Evolutionary conservation across 345 rosid genomes (phyloP).

Genomic region (Pistacia atlantica): DNA sequence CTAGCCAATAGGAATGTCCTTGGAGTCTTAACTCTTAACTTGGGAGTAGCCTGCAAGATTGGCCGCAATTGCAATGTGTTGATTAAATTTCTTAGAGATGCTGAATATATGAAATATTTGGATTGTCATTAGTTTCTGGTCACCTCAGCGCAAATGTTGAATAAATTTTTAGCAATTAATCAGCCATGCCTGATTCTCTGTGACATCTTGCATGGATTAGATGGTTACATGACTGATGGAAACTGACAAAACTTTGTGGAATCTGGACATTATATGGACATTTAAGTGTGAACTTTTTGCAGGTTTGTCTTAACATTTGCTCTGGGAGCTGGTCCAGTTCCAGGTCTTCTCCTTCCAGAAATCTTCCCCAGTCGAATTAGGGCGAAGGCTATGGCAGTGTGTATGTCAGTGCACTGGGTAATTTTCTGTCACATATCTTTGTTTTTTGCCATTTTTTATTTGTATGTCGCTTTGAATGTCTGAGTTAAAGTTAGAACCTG

Average conservation of each 20-base stretch:
- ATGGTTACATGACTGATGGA: not conserved
- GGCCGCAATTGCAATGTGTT: not conserved
- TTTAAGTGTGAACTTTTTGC: constrained; percentile 27
- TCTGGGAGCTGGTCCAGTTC: constrained; percentile 98
- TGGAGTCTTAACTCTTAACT: not conserved
- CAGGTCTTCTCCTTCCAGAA: constrained; percentile 92
- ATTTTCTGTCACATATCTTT: constrained; percentile 18
- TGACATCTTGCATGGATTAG: not conserved
- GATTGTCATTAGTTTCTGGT: not conserved
- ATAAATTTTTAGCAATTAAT: not conserved
- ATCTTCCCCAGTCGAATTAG: constrained; percentile 88
- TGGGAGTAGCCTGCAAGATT: not conserved
- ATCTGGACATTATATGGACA: not conserved
- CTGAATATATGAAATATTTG: too few relatives aligned
- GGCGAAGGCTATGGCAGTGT: constrained; percentile 96
- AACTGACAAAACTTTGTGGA: not conserved
- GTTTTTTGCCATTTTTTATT: not conserved
- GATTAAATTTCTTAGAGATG: not conserved
- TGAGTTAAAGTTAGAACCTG: constrained; percentile 1
- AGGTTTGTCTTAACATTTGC: constrained; percentile 96
- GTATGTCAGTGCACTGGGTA: constrained; percentile 99
- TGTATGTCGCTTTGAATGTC: not conserved
- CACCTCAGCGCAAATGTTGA: too few relatives aligned
- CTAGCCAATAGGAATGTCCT: not conserved
- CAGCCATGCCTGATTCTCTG: not conserved